Evolutionary conservation across 1,139 yeast species (phyloP), one percentile per base, ranked within the genome.

Genomic region (Saccharomyces hybrid): DNA sequence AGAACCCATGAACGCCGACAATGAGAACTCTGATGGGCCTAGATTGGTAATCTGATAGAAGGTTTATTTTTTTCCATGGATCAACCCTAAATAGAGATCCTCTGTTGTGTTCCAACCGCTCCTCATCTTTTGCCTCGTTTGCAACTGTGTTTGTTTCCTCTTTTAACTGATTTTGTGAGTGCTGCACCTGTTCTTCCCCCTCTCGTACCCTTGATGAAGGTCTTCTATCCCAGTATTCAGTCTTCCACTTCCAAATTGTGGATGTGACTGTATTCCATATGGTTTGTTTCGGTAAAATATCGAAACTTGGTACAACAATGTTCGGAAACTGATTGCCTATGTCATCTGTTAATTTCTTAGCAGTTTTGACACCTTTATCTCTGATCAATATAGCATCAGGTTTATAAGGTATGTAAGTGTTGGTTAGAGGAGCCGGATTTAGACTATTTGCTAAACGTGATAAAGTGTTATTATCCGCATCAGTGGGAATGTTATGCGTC

Each of bases 1-100:
- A 89, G 65, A 91, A 93, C 0, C 98, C 98, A 73, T 93, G 98
- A 1, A 93, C 91, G 0, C 99, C 98, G 58, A 93, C 82, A 32
- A 93, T 86, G 47, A 93, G 53, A 2, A 68, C 65, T 54, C 59
- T 67, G 6, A 67, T 58, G 5, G 70, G 69, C 47, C 57, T 57
- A 23, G 44, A 38, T 11, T 38, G 44, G 44, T 38, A 38, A 38
- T 38, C 44, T 11, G 44, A 38, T 16, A 38, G 19, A 19, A 38
- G 26, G 25, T 38, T 38, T 19, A 38, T 38, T 38, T 58, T 62
- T 5, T 55, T 56, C 3, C 54, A 51, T 2, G 70, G 63, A 46
- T 58, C 58, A 27, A 60, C 58, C 48, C 62, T 58, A 46, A 61
- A 58, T 6, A 68, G 50, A 26, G 62, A 58, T 51, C 54, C 58